Evolutionary conservation across 2,329 filamentous ascomycete genomes (phyloP).

Genomic region (Lecanicillium sp.): DNA sequence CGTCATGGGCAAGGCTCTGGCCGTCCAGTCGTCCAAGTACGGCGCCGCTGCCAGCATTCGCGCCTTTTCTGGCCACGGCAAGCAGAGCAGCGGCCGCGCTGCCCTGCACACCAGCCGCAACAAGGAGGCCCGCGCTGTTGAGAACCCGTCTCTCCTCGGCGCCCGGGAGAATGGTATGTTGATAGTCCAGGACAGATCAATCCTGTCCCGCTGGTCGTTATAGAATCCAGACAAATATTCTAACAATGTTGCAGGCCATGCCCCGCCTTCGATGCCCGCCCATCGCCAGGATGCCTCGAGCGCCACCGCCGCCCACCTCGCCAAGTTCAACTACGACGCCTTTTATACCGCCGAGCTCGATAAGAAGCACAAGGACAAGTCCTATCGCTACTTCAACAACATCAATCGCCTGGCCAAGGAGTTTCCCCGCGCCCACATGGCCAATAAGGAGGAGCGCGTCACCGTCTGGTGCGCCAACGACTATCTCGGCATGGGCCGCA

Average conservation of each 20-base stretch:
- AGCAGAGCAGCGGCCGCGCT: slow-evolving; percentile 58
- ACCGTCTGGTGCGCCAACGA: slow-evolving; percentile 99
- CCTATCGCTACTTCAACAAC: slow-evolving; percentile 99
- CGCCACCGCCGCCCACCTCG: slow-evolving; percentile 11
- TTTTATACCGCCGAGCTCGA: slow-evolving; percentile 88
- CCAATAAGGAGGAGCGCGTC: slow-evolving; percentile 72
- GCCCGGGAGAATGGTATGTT: slow-evolving; percentile 42
- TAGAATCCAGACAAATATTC: too few species aligned
- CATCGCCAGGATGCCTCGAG: slow-evolving; percentile 13
- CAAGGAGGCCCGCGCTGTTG: slow-evolving; percentile 72
- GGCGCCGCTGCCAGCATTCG: slow-evolving; percentile 42
- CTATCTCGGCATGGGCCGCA: slow-evolving; percentile 95
- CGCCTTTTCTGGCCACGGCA: slow-evolving; percentile 41
- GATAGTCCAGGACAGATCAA: too few species aligned
- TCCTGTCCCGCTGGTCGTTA: too few species aligned
- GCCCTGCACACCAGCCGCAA: slow-evolving; percentile 73
- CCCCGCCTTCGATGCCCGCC: slow-evolving; percentile 15
- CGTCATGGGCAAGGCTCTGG: slow-evolving; percentile 96
- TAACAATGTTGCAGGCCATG: slow-evolving; percentile 10
- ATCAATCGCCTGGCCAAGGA: slow-evolving; percentile 97
- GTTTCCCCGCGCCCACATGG: slow-evolving; percentile 91
- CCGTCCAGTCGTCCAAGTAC: slow-evolving; percentile 65
- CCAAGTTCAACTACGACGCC: slow-evolving; percentile 78
- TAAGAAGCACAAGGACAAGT: slow-evolving; percentile 99
- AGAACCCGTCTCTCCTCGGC: slow-evolving; percentile 44